A percentile compares a stretch with the other conserved stretches of the same genome.
These are phyloP conservation scores for Quercus cerris DNA, from an alignment of 306 rosid genomes.

Conservation along the genomic window DNA sequence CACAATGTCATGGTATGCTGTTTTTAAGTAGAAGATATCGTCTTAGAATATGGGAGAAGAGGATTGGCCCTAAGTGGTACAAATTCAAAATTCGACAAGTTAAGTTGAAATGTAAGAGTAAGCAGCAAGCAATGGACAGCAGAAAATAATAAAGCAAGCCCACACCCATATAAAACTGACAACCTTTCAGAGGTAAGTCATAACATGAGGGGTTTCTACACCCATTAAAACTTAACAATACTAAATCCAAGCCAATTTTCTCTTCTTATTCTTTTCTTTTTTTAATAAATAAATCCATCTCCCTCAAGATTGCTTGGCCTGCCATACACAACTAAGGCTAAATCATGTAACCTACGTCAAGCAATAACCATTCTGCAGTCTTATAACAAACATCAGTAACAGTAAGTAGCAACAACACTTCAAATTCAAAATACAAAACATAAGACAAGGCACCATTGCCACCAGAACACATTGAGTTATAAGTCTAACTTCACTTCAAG, in stretches of 20 bases:
- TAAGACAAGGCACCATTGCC: background rate
- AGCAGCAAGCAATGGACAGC: background rate
- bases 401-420: background rate
- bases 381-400: background rate
- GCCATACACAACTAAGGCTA: background rate
- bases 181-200: background rate
- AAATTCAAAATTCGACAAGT: background rate
- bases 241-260: background rate
- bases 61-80: background rate
- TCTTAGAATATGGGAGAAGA: background rate
- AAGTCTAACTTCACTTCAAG: background rate
- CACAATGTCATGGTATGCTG: background rate
- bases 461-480: background rate
- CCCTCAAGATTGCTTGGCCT: background rate
- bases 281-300: background rate
- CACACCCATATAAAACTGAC: background rate
- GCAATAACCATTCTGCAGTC: background rate
- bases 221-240: background rate
- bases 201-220: background rate
- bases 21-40: background rate
- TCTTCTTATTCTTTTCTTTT: too few relatives aligned
- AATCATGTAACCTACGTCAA: background rate
- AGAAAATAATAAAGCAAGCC: background rate
- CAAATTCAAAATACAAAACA: background rate
- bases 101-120: background rate